These are phyloP conservation scores for Plasmodium adleri DNA, from an alignment of 169 alveolate species.

Conservation along the genomic window DNA sequence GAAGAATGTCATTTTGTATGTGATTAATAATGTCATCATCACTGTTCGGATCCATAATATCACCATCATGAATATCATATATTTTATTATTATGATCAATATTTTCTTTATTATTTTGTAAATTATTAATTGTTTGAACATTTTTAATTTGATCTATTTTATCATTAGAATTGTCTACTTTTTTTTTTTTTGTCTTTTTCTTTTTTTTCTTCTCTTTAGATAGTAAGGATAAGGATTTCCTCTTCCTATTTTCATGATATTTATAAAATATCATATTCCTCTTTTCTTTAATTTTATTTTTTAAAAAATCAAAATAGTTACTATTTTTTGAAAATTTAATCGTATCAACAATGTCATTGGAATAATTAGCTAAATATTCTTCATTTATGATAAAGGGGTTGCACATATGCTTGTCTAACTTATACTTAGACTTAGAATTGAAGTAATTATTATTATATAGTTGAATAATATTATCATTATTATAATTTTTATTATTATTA, in stretches of 20 bases:
- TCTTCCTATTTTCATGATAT: slow-evolving; percentile 2
- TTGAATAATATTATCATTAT: too few species aligned
- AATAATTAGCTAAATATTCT: slow-evolving; percentile 10
- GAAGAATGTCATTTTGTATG: too few species aligned
- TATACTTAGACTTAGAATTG: too few species aligned
- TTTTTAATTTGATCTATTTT: neutral
- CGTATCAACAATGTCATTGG: slow-evolving; percentile 28
- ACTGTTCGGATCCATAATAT: too few species aligned
- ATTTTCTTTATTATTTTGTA: neutral
- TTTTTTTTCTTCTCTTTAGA: slow-evolving; percentile 7
- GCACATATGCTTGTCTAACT: too few species aligned
- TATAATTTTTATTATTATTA: too few species aligned
- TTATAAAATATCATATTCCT: slow-evolving; percentile 27
- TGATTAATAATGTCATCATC: too few species aligned
- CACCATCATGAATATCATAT: too few species aligned
- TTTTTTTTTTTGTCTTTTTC: neutral
- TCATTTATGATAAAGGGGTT: too few species aligned
- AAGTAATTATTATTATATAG: too few species aligned
- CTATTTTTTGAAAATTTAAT: slow-evolving; percentile 28
- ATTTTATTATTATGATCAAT: neutral
- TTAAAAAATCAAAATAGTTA: slow-evolving; percentile 29
- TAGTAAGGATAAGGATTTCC: neutral
- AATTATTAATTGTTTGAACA: neutral
- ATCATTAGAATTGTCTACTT: neutral
- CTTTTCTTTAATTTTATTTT: slow-evolving; percentile 37